A percentile compares a stretch with the other conserved stretches of the same genome.
These are phyloP conservation scores for Hanseniaspora thailandica DNA, from an alignment of 805 yeast genomes.

Conservation along the genomic window DNA sequence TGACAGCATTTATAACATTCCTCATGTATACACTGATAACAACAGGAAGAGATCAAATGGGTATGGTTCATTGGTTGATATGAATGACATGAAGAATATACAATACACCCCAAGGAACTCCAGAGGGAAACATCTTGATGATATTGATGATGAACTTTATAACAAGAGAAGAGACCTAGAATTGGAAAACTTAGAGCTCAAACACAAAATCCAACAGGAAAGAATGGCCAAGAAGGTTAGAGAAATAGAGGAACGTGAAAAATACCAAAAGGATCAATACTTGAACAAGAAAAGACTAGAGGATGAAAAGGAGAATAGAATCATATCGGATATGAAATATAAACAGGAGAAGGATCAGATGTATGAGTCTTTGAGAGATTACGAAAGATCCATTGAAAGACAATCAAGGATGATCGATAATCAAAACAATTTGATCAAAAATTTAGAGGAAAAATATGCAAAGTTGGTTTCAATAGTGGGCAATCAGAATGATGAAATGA, in stretches of 20 bases:
- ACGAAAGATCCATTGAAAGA: slow-evolving; percentile 4
- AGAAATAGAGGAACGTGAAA: not conserved
- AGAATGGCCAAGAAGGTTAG: not conserved
- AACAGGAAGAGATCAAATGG: not conserved
- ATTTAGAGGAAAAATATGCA: slow-evolving; percentile 7
- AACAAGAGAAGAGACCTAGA: slow-evolving; percentile 3
- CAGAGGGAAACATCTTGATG: not conserved
- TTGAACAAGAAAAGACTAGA: not conserved
- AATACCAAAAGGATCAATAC: not conserved
- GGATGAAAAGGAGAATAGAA: not conserved
- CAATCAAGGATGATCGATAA: not conserved
- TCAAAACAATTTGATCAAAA: slow-evolving; percentile 1
- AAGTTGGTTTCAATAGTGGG: not conserved
- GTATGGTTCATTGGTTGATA: not conserved
- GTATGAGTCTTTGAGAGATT: slow-evolving; percentile 1
- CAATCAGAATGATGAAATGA: slow-evolving; percentile 7
- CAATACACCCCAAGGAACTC: not conserved
- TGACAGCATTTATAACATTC: slow-evolving; percentile 9
- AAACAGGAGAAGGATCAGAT: not conserved
- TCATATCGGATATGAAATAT: not conserved
- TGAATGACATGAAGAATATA: not conserved
- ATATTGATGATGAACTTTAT: not conserved
- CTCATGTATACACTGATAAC: not conserved
- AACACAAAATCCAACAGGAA: slow-evolving; percentile 2
- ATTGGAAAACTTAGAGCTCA: slow-evolving; percentile 2